These are phyloP conservation scores for Talaromyces borbonicus DNA, from an alignment of 495 filamentous ascomycete species.

Conservation along the genomic window DNA sequence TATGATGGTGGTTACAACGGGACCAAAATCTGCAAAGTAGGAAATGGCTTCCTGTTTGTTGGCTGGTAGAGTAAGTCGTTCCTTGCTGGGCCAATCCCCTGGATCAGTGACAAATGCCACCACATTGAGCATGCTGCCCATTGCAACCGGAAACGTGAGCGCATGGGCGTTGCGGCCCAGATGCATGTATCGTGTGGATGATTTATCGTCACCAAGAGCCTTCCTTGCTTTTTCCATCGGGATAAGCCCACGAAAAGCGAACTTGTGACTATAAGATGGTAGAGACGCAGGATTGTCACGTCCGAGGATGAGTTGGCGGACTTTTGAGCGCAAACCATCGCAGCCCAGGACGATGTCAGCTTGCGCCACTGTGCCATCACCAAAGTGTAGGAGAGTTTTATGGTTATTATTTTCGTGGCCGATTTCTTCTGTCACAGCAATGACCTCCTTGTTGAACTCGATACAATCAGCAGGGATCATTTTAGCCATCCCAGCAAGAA, in stretches of 20 bases:
- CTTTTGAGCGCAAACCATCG: constrained; percentile 48
- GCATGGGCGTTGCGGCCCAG: constrained; percentile 35
- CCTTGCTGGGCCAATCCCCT: constrained; percentile 26
- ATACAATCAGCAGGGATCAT: constrained; percentile 37
- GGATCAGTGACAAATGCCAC: constrained; percentile 35
- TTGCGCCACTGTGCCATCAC: constrained; percentile 42
- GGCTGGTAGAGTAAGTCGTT: constrained; percentile 14
- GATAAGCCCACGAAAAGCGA: constrained; percentile 44
- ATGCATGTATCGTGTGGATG: constrained; percentile 33
- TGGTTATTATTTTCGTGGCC: constrained; percentile 15
- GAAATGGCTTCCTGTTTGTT: constrained; percentile 16
- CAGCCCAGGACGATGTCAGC: constrained; percentile 45
- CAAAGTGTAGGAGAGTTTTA: constrained; percentile 38
- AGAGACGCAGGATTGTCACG: constrained; percentile 25
- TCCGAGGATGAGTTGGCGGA: constrained; percentile 36
- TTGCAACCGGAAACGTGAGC: constrained; percentile 35
- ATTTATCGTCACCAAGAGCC: constrained; percentile 30
- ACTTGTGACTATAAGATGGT: constrained; percentile 41
- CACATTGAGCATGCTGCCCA: constrained; percentile 32
- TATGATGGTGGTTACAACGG: constrained; percentile 25
- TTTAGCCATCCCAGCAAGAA: constrained; percentile 46
- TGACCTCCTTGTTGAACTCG: constrained; percentile 28
- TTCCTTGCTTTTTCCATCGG: constrained; percentile 33
- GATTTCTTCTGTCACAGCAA: constrained; percentile 9
- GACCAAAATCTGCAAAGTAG: constrained; percentile 28